These are phyloP conservation scores for Ramaria rubella DNA, from an alignment of 768 basidiomycete species.

Conservation along the genomic window DNA sequence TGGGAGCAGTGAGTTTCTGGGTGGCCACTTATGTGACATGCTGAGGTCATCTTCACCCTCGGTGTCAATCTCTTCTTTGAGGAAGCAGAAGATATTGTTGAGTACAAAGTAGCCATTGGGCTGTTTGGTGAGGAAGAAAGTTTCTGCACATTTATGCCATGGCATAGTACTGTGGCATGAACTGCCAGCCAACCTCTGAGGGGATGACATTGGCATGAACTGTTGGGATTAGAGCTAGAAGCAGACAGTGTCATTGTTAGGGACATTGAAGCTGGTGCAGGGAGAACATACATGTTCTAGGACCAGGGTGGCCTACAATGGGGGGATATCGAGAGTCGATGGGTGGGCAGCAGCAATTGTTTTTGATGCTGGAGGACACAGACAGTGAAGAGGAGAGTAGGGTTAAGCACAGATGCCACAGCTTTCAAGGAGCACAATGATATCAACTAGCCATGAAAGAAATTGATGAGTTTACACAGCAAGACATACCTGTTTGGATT, in stretches of 20 bases:
- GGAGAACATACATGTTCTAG: background rate
- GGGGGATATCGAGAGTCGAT: background rate
- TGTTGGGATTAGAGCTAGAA: background rate
- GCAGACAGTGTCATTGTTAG: conserved; percentile 5
- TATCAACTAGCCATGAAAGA: too few relatives aligned
- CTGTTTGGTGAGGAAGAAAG: conserved; percentile 99
- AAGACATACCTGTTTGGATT: too few relatives aligned
- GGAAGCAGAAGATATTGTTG: conserved; percentile 99
- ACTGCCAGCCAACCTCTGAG: conserved; percentile 98
- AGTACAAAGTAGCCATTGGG: conserved; percentile 99
- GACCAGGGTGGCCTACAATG: background rate
- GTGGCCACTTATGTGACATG: conserved; percentile 29
- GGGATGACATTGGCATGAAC: conserved; percentile 64
- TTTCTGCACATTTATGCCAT: conserved; percentile 99
- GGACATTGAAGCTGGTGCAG: too few relatives aligned
- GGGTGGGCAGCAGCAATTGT: background rate
- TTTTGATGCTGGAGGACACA: background rate
- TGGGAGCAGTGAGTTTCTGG: conserved; percentile 17
- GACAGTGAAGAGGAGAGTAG: background rate
- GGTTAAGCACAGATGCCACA: background rate
- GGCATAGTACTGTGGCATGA: conserved; percentile 99
- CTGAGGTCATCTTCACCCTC: conserved; percentile 51
- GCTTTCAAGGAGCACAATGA: too few relatives aligned
- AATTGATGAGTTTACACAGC: too few relatives aligned
- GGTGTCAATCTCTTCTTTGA: conserved; percentile 90